phyloP scores from a whole-genome alignment of 2,329 filamentous ascomycete species.

The Ophiostoma perfectum region DNA sequence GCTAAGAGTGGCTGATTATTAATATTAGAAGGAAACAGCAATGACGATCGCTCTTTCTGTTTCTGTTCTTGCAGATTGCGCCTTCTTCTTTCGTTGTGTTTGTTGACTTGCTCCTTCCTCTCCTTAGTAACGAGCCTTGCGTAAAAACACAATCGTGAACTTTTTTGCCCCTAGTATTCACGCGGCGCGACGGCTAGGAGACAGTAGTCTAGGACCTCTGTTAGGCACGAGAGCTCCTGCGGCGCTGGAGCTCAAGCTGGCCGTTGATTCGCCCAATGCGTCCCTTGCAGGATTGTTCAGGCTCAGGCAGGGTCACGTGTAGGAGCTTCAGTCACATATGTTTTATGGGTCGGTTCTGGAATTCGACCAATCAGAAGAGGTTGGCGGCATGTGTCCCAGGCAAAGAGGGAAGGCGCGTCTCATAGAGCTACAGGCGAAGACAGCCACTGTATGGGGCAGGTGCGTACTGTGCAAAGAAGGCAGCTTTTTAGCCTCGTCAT shows the following conservation, averaged over 20 bases:
- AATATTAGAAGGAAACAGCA: not conserved
- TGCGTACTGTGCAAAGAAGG: slow-evolving; percentile 33
- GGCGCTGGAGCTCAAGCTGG: slow-evolving; percentile 1
- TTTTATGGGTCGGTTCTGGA: not conserved
- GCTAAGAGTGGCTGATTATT: not conserved
- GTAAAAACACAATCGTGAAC: slow-evolving; percentile 10
- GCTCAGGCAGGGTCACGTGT: slow-evolving; percentile 17
- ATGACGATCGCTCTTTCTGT: slow-evolving; percentile 1
- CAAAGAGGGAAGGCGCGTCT: slow-evolving; percentile 9
- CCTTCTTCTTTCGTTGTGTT: not conserved
- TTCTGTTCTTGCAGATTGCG: not conserved
- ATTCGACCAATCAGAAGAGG: not conserved
- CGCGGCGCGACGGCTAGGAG: slow-evolving; percentile 15
- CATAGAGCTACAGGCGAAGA: not conserved
- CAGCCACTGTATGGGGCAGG: slow-evolving; percentile 17
- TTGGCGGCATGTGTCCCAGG: not conserved
- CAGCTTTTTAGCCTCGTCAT: slow-evolving; percentile 53
- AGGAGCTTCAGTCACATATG: not conserved
- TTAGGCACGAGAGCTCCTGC: slow-evolving; percentile 11
- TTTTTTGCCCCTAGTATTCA: slow-evolving; percentile 16
- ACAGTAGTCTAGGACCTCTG: slow-evolving; percentile 1
- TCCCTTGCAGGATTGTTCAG: slow-evolving; percentile 6
- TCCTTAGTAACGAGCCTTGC: not conserved
- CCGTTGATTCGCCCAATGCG: slow-evolving; percentile 10
- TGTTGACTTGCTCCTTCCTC: slow-evolving; percentile 3